phyloP scores from a whole-genome alignment of 306 rosid genomes.

The Spatholobus suberectus region DNA sequence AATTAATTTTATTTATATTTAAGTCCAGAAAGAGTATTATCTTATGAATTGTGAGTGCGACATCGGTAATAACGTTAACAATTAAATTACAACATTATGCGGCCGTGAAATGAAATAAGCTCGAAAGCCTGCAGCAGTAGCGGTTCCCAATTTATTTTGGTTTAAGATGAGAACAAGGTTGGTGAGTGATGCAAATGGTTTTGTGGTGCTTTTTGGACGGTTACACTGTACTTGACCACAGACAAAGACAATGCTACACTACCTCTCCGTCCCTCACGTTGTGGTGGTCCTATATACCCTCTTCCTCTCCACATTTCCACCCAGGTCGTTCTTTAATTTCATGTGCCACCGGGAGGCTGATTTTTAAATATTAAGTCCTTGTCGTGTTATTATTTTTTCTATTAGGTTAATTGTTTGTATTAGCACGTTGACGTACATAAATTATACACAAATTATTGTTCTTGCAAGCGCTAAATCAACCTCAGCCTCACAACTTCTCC shows the following conservation, averaged over 20 bases:
- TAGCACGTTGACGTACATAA: background rate
- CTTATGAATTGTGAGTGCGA: background rate
- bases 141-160: background rate
- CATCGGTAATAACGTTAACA: no score
- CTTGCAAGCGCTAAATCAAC: conserved; percentile 32
- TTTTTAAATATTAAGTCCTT: conserved; percentile 1
- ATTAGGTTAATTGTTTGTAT: background rate
- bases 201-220: conserved; percentile 42
- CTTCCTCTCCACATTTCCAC: background rate
- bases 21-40: no score
- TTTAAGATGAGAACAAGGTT: conserved; percentile 5
- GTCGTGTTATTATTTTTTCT: conserved; percentile 1
- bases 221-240: conserved; percentile 10
- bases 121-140: background rate
- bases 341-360: background rate
- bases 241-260: conserved; percentile 38
- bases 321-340: conserved; percentile 4
- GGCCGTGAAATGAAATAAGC: conserved; percentile 18
- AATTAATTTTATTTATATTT: no score
- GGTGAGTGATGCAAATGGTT: conserved; percentile 1
- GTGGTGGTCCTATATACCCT: conserved; percentile 31
- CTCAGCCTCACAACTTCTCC: conserved; percentile 23
- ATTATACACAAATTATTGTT: conserved; percentile 24
- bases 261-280: conserved; percentile 30
- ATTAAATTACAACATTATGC: conserved; percentile 1